phyloP scores from a whole-genome alignment of 2,329 filamentous ascomycete species.

The Cladosporium sp. region DNA sequence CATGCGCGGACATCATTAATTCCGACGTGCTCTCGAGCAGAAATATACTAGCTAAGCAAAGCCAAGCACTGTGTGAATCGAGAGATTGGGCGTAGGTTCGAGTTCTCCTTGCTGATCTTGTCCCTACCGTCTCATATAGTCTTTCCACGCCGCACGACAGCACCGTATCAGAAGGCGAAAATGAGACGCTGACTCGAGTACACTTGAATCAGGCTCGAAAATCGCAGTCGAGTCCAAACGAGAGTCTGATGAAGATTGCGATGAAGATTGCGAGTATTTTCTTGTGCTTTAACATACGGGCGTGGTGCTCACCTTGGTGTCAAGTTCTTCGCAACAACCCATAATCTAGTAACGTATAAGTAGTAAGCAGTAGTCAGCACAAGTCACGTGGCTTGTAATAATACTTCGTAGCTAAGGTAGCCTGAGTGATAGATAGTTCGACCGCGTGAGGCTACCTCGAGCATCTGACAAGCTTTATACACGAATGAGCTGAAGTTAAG shows the following conservation, averaged over 20 bases:
- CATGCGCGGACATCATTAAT: background rate
- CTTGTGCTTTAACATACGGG: background rate
- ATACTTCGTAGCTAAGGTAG: background rate
- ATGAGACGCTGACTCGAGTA: background rate
- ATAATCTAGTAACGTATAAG: background rate
- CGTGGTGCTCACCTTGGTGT: background rate
- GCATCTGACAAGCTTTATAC: background rate
- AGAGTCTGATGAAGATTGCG: background rate
- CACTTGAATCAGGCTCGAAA: background rate
- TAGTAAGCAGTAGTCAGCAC: background rate
- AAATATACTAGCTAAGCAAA: background rate
- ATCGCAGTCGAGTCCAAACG: background rate
- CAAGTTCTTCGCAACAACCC: background rate
- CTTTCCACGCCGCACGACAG: background rate
- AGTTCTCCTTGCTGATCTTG: background rate
- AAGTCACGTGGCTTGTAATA: background rate
- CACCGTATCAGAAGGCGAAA: background rate
- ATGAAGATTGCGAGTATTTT: background rate
- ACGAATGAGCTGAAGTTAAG: background rate
- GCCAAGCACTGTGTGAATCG: background rate
- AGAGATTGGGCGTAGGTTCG: background rate
- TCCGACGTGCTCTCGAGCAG: background rate
- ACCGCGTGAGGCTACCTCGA: background rate
- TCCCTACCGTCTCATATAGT: no score
- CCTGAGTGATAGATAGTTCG: background rate